Base-by-base conservation (phyloP, 129 eudicot species). In the Flaveria sonorensis region DNA sequence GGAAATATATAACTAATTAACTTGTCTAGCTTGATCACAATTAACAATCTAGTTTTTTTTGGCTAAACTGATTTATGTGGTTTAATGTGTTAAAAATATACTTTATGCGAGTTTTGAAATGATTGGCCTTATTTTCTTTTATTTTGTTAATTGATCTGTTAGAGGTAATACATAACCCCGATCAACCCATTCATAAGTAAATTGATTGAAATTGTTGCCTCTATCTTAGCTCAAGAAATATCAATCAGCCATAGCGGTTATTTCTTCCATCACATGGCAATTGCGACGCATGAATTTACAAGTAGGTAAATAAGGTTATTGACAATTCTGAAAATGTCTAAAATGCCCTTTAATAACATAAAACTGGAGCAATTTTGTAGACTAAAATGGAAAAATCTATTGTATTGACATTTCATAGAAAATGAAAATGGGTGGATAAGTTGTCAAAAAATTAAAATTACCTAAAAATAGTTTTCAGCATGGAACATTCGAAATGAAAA, bases 291-390 rank as follows among this genome's bases (percentile, higher is more conserved):
- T 40, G 39, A 21, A 15, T 40, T 23, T 23, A 63, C 28, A 53
- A 50, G 2, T 40, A 52, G 74, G 70, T 50, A 36, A 77, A 55
- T 9, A 77, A 20, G 74, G 19, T 76, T 76, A 16, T 76, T 66
- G 26, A 67, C 56, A 14, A 52, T 52, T 21, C 21, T 0, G 21
- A 14, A 67, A 67, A 77, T 21, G 18, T 66, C 46, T 51, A 66
- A 66, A 66, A 6, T 52, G 26, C 55, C 28, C 68, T 32, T 13
- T 36, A 21, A 13, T 30, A 66, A 77, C 46, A 14, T 77, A 12
- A 39, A 39, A 1, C 32, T 15, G 42, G 53, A 65, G 73, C 23
- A 32, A 64, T 76, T 65, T 76, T 65, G 73, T 64, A 10, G 74
- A 52, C 46, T 50, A 39, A 77, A 76, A 77, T 53, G 61, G 64